Conservation (phyloP, 1,284 basidiomycete species). For the Malassezia sp. region DNA sequence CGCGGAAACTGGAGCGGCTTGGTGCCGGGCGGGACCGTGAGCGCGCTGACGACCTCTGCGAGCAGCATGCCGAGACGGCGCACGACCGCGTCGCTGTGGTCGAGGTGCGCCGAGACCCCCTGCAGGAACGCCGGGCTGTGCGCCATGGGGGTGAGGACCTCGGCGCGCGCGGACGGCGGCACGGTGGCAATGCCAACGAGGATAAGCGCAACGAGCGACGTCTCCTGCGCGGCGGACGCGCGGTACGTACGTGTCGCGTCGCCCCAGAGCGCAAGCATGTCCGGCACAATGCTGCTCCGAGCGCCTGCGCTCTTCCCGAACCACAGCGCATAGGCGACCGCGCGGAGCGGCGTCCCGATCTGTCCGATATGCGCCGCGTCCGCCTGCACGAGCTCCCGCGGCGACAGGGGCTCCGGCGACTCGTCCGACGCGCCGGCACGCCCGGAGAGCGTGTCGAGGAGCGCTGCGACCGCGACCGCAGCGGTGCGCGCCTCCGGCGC, state of each 20-base stretch:
- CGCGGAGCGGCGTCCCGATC: constrained; percentile 1
- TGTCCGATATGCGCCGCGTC: neutral
- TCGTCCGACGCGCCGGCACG: neutral
- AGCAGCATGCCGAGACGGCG: constrained; percentile 86
- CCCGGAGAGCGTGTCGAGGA: too few relatives aligned
- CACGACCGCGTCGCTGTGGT: constrained; percentile 55
- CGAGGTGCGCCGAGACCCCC: constrained; percentile 61
- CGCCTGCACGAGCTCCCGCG: too few relatives aligned
- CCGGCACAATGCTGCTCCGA: too few relatives aligned
- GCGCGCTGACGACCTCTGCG: constrained; percentile 54
- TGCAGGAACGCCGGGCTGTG: constrained; percentile 59
- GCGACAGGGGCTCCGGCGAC: neutral
- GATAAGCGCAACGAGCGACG: constrained; percentile 1
- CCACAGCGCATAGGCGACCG: constrained; percentile 1
- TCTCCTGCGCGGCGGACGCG: constrained; percentile 1
- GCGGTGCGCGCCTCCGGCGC: constrained; percentile 1
- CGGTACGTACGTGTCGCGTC: neutral
- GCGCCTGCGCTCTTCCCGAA: neutral
- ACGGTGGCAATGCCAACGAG: neutral
- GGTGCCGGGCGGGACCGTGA: neutral
- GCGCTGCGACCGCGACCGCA: constrained; percentile 1
- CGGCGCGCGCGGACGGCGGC: too few relatives aligned
- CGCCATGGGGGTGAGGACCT: constrained; percentile 21
- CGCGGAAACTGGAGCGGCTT: constrained; percentile 65
- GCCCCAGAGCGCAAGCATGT: constrained; percentile 6